Conservation (phyloP, 1,284 basidiomycete genomes). For the Athelia psychrophila region DNA sequence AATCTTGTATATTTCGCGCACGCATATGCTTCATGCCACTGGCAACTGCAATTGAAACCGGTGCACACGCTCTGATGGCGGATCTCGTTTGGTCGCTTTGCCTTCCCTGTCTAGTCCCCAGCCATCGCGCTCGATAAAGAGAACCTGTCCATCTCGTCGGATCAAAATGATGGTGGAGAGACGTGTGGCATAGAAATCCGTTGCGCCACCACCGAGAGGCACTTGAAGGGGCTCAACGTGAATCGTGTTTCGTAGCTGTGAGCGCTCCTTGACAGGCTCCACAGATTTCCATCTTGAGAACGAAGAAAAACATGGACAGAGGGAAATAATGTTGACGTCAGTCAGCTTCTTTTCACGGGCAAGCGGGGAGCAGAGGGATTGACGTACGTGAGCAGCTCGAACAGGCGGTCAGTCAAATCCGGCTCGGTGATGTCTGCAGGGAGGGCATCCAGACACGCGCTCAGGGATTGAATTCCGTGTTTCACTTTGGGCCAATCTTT, state of each 20-base stretch:
- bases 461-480: slow-evolving; percentile 48
- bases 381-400: slow-evolving; percentile 59
- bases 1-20: neutral
- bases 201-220: neutral
- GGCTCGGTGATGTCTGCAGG: slow-evolving; percentile 40
- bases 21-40: neutral
- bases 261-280: slow-evolving; percentile 42
- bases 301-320: slow-evolving; percentile 20
- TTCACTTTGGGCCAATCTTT: slow-evolving; percentile 70
- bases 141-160: slow-evolving; percentile 51
- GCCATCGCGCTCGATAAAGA: slow-evolving; percentile 71
- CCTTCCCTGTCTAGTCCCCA: slow-evolving; percentile 48
- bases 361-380: slow-evolving; percentile 8
- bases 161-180: slow-evolving; percentile 72
- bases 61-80: slow-evolving; percentile 47
- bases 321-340: slow-evolving; percentile 9
- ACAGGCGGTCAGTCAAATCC: slow-evolving; percentile 53
- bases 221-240: slow-evolving; percentile 43
- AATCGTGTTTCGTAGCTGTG: slow-evolving; percentile 59
- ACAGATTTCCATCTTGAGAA: slow-evolving; percentile 45
- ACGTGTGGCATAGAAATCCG: slow-evolving; percentile 60
- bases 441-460: slow-evolving; percentile 28
- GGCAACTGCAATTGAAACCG: slow-evolving; percentile 41
- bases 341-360: neutral
- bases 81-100: slow-evolving; percentile 34